These are phyloP conservation scores for Botrytis fragariae DNA, from an alignment of 2,329 filamentous ascomycete genomes.

Conservation along the genomic window DNA sequence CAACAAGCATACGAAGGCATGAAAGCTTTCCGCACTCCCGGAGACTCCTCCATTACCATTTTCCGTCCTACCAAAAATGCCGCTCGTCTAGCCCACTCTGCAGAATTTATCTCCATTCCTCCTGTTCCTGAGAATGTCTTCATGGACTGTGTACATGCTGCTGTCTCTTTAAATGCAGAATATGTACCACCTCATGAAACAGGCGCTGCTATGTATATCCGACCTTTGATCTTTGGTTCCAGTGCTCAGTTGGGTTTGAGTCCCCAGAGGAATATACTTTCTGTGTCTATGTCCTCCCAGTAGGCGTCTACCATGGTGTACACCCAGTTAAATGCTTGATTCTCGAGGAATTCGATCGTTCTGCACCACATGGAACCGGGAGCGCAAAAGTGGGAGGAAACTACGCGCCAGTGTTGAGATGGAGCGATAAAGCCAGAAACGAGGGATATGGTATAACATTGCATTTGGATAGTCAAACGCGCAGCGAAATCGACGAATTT, in stretches of 20 bases:
- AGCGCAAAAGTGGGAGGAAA: slow-evolving; percentile 95
- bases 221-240: slow-evolving; percentile 83
- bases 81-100: slow-evolving; percentile 77
- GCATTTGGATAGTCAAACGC: slow-evolving; percentile 81
- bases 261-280: slow-evolving; percentile 93
- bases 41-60: slow-evolving; percentile 65
- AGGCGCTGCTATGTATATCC: slow-evolving; percentile 88
- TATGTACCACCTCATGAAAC: slow-evolving; percentile 88
- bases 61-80: slow-evolving; percentile 90
- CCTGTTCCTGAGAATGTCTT: slow-evolving; percentile 75
- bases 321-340: slow-evolving; percentile 85
- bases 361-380: slow-evolving; percentile 87
- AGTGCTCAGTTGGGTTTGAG: slow-evolving; percentile 82
- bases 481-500: slow-evolving; percentile 91
- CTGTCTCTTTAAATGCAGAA: slow-evolving; percentile 83
- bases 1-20: slow-evolving; percentile 98
- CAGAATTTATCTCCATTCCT: slow-evolving; percentile 79
- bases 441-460: slow-evolving; percentile 92
- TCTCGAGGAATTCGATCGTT: slow-evolving; percentile 88
- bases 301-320: slow-evolving; percentile 89
- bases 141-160: slow-evolving; percentile 70
- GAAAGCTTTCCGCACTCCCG: slow-evolving; percentile 85
- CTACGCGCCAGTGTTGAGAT: slow-evolving; percentile 86
- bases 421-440: slow-evolving; percentile 75
- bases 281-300: slow-evolving; percentile 84